A percentile compares a stretch with the other conserved stretches of the same genome.
phyloP scores from a whole-genome alignment of 2,329 filamentous ascomycete species.

The Erysiphe neolycopersici region DNA sequence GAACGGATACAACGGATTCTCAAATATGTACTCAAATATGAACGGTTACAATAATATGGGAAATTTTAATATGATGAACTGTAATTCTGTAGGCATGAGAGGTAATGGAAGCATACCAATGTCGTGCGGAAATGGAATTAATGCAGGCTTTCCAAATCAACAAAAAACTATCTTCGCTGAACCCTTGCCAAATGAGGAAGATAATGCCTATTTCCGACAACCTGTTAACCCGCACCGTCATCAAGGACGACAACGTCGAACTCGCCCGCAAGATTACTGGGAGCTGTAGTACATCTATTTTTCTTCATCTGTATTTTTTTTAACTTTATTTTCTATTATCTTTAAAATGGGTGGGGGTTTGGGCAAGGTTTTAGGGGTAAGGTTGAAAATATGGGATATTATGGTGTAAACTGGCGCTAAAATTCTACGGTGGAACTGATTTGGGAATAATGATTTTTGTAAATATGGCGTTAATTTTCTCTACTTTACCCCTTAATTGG shows the following conservation, averaged over 20 bases:
- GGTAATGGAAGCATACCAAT: conserved; percentile 8
- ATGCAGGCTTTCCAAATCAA: conserved; percentile 25
- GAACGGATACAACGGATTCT: conserved; percentile 10
- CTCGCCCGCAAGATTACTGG: conserved; percentile 72
- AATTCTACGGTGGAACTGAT: too few species aligned
- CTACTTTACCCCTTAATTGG: too few species aligned
- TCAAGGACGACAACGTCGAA: conserved; percentile 51
- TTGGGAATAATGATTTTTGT: too few species aligned
- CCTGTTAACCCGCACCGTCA: conserved; percentile 86
- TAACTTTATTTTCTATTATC: too few species aligned
- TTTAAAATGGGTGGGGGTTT: too few species aligned
- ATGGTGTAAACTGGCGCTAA: too few species aligned
- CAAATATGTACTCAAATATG: conserved; percentile 15
- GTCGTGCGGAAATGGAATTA: conserved; percentile 12
- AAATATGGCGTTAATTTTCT: too few species aligned
- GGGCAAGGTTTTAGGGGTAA: too few species aligned
- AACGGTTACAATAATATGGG: conserved; percentile 17
- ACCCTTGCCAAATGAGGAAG: conserved; percentile 37
- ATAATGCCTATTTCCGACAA: conserved; percentile 83
- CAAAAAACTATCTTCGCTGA: conserved; percentile 21
- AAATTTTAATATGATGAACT: conserved; percentile 6
- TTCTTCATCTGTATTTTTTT: too few species aligned
- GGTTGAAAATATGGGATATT: too few species aligned
- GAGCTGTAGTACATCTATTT: conserved; percentile 28
- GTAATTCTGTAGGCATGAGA: conserved; percentile 8